A percentile compares a stretch with the other conserved stretches of the same genome.
Conservation (phyloP, 2,329 filamentous ascomycete species). For the Aspergillus alliaceus region DNA sequence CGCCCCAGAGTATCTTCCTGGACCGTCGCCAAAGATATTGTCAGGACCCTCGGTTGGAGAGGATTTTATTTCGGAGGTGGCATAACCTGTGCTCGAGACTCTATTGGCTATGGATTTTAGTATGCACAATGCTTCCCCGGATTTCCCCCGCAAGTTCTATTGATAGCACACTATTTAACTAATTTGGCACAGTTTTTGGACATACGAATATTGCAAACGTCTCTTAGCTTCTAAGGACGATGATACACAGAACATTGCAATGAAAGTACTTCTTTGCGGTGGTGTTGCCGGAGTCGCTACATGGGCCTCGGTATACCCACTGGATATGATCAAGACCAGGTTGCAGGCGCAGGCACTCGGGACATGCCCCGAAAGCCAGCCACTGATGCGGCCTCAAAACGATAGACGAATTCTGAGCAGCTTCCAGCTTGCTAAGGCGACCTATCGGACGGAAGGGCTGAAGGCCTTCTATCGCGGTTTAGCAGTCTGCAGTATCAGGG, state of each 20-base stretch:
- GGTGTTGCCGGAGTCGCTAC: conserved; percentile 84
- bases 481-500: conserved; percentile 77
- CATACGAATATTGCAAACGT: conserved; percentile 75
- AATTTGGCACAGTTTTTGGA: conserved; percentile 67
- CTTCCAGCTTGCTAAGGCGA: conserved; percentile 62
- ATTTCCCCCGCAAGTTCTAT: conserved; percentile 7
- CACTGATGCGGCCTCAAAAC: conserved; percentile 20
- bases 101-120: conserved; percentile 95
- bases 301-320: conserved; percentile 86
- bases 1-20: conserved; percentile 56
- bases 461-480: conserved; percentile 71
- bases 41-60: conserved; percentile 58
- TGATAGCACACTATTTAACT: conserved; percentile 10
- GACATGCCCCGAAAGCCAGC: conserved; percentile 21
- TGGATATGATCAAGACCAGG: conserved; percentile 90
- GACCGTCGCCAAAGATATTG: conserved; percentile 63
- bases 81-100: conserved; percentile 80
- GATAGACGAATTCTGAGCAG: conserved; percentile 48
- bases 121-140: conserved; percentile 37
- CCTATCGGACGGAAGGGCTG: conserved; percentile 64
- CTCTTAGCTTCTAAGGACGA: conserved; percentile 51
- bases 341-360: conserved; percentile 70
- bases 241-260: conserved; percentile 51
- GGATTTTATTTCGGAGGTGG: conserved; percentile 80
- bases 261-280: conserved; percentile 75